Conservation (phyloP, 345 rosid species). For the Hirschfeldia incana region DNA sequence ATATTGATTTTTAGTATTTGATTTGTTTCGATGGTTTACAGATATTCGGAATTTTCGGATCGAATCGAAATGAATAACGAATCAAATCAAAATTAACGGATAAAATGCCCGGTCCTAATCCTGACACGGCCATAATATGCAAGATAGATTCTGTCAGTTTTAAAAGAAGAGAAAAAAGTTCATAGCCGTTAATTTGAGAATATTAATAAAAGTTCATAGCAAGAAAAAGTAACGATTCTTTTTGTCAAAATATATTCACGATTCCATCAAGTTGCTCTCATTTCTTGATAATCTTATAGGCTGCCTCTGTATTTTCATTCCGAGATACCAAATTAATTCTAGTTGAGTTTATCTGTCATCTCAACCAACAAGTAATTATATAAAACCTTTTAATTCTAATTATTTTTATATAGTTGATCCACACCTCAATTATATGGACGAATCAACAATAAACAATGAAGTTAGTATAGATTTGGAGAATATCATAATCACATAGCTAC, state of each 20-base stretch:
- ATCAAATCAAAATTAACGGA: too few species aligned
- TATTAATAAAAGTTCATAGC: conserved; percentile 3
- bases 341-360: conserved; percentile 1
- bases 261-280: conserved; percentile 35
- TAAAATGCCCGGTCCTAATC: background rate
- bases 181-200: conserved; percentile 28
- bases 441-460: conserved; percentile 14
- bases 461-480: conserved; percentile 11
- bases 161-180: background rate
- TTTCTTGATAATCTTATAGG: background rate
- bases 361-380: conserved; percentile 20
- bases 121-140: conserved; percentile 8
- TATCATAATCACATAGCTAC: background rate
- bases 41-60: too few species aligned
- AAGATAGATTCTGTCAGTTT: background rate
- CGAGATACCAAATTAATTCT: conserved; percentile 6
- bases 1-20: too few species aligned
- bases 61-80: too few species aligned
- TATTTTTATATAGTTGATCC: conserved; percentile 20
- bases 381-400: background rate
- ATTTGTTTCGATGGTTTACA: too few species aligned
- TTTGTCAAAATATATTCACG: conserved; percentile 17
- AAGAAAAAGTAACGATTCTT: conserved; percentile 32
- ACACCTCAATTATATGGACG: conserved; percentile 17
- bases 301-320: conserved; percentile 9